phyloP scores from a whole-genome alignment of 805 yeast genomes.

The Candida sonorensis region DNA sequence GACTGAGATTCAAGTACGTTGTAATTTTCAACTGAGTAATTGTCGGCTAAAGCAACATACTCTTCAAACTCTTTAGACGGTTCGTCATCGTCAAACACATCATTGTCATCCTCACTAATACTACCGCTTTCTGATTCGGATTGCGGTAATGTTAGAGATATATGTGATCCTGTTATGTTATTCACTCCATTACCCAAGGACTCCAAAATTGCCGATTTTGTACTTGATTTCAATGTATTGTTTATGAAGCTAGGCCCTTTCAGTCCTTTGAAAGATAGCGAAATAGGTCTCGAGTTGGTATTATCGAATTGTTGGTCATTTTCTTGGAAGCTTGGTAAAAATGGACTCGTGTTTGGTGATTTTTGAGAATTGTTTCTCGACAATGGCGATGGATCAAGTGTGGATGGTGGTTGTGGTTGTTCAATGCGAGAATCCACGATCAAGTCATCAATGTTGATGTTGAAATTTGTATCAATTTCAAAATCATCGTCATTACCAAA shows the following conservation, averaged over 20 bases:
- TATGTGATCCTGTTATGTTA: slow-evolving; percentile 32
- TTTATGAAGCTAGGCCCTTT: slow-evolving; percentile 53
- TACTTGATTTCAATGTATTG: slow-evolving; percentile 19
- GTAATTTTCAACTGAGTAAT: slow-evolving; percentile 3
- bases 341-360: too few species aligned
- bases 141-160: slow-evolving; percentile 11
- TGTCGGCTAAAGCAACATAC: slow-evolving; percentile 10
- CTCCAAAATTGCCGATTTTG: slow-evolving; percentile 24
- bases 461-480: slow-evolving; percentile 19
- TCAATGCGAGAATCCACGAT: background rate
- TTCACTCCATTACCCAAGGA: slow-evolving; percentile 18
- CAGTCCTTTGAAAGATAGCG: slow-evolving; percentile 55
- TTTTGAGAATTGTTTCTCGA: too few species aligned
- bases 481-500: slow-evolving; percentile 21
- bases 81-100: slow-evolving; percentile 8
- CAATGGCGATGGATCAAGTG: too few species aligned
- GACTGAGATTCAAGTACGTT: too few species aligned
- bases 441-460: slow-evolving; percentile 8
- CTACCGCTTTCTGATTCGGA: slow-evolving; percentile 15
- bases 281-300: slow-evolving; percentile 27
- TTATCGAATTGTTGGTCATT: too few species aligned
- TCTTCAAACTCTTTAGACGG: slow-evolving; percentile 17
- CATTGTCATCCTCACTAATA: slow-evolving; percentile 1
- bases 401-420: too few species aligned
- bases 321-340: too few species aligned